These are phyloP conservation scores for Austroboletus festivus DNA, from an alignment of 768 basidiomycete species.

Conservation along the genomic window DNA sequence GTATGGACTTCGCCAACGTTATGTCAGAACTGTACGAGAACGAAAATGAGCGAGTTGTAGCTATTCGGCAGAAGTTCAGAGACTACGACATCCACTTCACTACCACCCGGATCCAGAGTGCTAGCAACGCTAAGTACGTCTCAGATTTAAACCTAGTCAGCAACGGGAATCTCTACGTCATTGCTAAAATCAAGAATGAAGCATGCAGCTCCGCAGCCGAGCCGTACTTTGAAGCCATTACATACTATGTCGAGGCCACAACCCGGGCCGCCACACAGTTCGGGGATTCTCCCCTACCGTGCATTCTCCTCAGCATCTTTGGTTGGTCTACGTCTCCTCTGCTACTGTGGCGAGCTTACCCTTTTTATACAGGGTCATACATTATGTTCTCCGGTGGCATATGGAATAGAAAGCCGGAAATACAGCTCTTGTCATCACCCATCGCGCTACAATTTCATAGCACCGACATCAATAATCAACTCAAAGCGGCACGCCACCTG, in stretches of 20 bases:
- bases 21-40: not conserved
- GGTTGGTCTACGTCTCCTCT: constrained; percentile 14
- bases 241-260: constrained; percentile 22
- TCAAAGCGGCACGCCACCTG: constrained; percentile 16
- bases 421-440: constrained; percentile 25
- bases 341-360: not conserved
- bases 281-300: constrained; percentile 23
- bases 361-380: constrained; percentile 18
- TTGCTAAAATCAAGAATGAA: constrained; percentile 24
- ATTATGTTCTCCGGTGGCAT: constrained; percentile 28
- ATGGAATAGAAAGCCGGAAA: constrained; percentile 20
- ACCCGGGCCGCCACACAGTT: constrained; percentile 1
- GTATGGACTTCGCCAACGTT: not conserved
- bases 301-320: constrained; percentile 21
- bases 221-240: constrained; percentile 24
- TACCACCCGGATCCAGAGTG: too few relatives aligned
- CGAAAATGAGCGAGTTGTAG: not conserved
- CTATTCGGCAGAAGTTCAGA: not conserved
- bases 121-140: too few relatives aligned
- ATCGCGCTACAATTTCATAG: constrained; percentile 25
- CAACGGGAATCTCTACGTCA: constrained; percentile 1
- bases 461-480: constrained; percentile 10
- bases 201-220: constrained; percentile 15
- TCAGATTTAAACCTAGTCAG: not conserved
- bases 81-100: not conserved